Evolutionary conservation across 768 basidiomycete genomes (phyloP), one percentile per base, ranked within the genome.

Genomic region (Boletus bicolor): DNA sequence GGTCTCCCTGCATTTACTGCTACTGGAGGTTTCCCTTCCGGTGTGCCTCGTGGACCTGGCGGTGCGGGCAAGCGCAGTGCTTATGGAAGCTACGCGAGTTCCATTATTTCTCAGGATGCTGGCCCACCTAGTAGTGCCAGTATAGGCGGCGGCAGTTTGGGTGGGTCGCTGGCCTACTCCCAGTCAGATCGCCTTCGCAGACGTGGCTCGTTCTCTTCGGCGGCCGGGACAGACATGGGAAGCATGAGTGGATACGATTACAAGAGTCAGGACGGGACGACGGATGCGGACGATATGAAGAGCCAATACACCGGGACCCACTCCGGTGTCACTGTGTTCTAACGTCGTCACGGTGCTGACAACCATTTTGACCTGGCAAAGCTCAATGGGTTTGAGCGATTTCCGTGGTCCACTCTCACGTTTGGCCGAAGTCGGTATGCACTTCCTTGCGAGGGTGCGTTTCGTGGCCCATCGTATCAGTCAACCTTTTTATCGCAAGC

Each of bases 21-120:
- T 30, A 80, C 79, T 61, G 83, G 86, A 45, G 85, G 86, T 11
- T 91, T 88, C 65, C 84, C 87, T 44, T 78, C 85, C 46, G 82
- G 82, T 12, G 74, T 84, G 49, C 81, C 84, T 55, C 82, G 91
- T 26, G 82, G 82, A 17, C 62, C 70, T 7, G 77, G 76, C 42
- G 80, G 82, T 56, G 84, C 82, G 38, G 80, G 79, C 5, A 93
- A 92, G 71, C 85, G 89, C 58, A 87, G 87, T 73, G 78, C 81
- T 30, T 89, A 93, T 64, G 78, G 83, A 67, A 75, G 84, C 63
- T 94, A 94, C 66, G 93, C 94, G 4, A 91, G 89, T 36, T 95
- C 93, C 19, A 91, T 95, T 71, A 87, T 96, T 54, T 96, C 93
- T 15, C 95, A 97, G 69, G 93, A 96, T 70, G 87, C 80, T 37